These are phyloP conservation scores for Nemania abortiva DNA, from an alignment of 2,329 filamentous ascomycete species.

Conservation along the genomic window DNA sequence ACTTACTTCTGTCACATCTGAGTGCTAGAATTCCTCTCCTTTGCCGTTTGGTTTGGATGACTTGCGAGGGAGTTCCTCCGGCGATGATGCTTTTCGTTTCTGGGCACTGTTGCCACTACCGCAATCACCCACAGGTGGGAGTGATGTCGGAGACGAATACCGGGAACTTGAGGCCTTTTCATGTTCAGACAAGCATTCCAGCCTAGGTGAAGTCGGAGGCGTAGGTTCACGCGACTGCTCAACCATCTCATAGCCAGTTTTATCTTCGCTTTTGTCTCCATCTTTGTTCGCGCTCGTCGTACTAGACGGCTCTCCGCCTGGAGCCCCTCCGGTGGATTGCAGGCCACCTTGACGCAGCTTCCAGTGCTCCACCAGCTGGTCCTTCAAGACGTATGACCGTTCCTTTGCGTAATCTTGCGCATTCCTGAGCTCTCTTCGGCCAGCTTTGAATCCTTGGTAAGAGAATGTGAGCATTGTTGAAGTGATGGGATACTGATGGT, in stretches of 20 bases:
- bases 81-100: background rate
- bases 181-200: too few relatives aligned
- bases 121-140: background rate
- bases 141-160: too few relatives aligned
- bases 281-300: background rate
- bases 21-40: too few relatives aligned
- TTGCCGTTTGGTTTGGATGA: too few relatives aligned
- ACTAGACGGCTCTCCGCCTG: background rate
- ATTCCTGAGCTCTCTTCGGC: slow-evolving; percentile 3
- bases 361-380: background rate
- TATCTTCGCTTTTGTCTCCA: background rate
- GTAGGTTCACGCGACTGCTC: background rate
- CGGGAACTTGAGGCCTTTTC: too few relatives aligned
- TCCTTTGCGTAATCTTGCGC: background rate
- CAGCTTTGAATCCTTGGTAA: background rate
- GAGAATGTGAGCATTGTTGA: background rate
- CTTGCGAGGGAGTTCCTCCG: too few relatives aligned
- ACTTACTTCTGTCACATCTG: too few relatives aligned
- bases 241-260: background rate
- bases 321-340: background rate
- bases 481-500: background rate
- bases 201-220: background rate
- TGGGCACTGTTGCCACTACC: background rate
- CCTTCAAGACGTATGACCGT: background rate
- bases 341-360: background rate